These are phyloP conservation scores for Skeletonema grethae DNA, from an alignment of 108 stramenopile species.

Conservation along the genomic window DNA sequence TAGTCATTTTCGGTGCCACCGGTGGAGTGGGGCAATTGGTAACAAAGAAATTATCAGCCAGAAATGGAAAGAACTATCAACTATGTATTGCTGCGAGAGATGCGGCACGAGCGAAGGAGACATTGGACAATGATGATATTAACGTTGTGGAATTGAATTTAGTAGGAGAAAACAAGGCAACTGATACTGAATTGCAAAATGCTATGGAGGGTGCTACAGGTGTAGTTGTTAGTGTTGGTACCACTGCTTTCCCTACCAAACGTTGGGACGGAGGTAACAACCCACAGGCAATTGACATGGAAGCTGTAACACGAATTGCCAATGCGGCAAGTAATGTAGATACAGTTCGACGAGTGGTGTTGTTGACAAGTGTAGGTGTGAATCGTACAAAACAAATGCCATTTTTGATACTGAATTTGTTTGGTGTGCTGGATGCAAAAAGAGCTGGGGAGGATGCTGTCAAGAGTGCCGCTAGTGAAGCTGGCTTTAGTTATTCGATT, in stretches of 20 bases:
- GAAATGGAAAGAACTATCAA: conserved; percentile 19
- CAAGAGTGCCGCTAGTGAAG: conserved; percentile 20
- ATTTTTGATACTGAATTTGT: conserved; percentile 52
- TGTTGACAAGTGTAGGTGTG: conserved; percentile 50
- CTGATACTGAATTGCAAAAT: conserved; percentile 18
- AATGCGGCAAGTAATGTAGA: conserved; percentile 12
- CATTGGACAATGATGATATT: conserved; percentile 9
- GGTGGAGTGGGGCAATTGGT: conserved; percentile 54
- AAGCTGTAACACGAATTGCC: conserved; percentile 55
- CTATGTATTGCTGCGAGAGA: conserved; percentile 41
- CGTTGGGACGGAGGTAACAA: conserved; percentile 63
- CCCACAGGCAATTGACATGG: conserved; percentile 58
- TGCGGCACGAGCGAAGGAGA: conserved; percentile 23
- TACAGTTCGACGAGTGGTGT: conserved; percentile 23
- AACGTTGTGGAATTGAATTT: conserved; percentile 35
- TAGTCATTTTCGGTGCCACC: conserved; percentile 45
- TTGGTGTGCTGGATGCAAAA: conserved; percentile 57
- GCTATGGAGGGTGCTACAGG: conserved; percentile 28
- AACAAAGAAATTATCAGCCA: conserved; percentile 26
- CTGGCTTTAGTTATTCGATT: conserved; percentile 43
- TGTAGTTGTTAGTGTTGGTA: conserved; percentile 49
- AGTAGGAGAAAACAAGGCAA: conserved; percentile 35
- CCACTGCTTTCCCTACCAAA: conserved; percentile 55
- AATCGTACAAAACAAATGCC: conserved; percentile 48
- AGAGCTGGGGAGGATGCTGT: conserved; percentile 49